Conservation (phyloP, 169 alveolate genomes). For the Blepharisma undulans region DNA sequence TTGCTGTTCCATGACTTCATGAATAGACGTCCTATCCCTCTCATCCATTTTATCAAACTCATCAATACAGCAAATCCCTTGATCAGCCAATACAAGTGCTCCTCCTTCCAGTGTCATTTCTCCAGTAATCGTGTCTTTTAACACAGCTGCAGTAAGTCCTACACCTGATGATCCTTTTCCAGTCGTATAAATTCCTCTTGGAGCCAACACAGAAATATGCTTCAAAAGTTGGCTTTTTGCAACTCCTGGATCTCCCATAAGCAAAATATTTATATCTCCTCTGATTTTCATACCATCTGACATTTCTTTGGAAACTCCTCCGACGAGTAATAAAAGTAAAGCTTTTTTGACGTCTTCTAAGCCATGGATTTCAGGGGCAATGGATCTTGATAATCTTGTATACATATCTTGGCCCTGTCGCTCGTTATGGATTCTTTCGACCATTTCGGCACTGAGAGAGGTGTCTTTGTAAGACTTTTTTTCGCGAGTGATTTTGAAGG, state of each 20-base stretch:
- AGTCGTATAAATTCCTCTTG: slow-evolving; percentile 93
- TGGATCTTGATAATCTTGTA: slow-evolving; percentile 91
- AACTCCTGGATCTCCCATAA: slow-evolving; percentile 99
- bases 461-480: slow-evolving; percentile 84
- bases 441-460: slow-evolving; percentile 52
- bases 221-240: slow-evolving; percentile 96
- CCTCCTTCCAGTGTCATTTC: slow-evolving; percentile 95
- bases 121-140: slow-evolving; percentile 92
- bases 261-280: slow-evolving; percentile 96
- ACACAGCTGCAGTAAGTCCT: slow-evolving; percentile 98
- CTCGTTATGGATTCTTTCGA: slow-evolving; percentile 65
- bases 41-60: slow-evolving; percentile 99
- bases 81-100: slow-evolving; percentile 96
- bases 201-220: slow-evolving; percentile 88
- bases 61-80: slow-evolving; percentile 98
- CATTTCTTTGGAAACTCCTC: slow-evolving; percentile 93
- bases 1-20: slow-evolving; percentile 99
- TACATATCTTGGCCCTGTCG: slow-evolving; percentile 83
- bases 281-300: slow-evolving; percentile 96
- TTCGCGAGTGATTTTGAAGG: slow-evolving; percentile 71
- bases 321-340: slow-evolving; percentile 89
- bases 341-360: slow-evolving; percentile 97
- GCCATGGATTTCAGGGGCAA: slow-evolving; percentile 97
- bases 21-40: slow-evolving; percentile 95
- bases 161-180: slow-evolving; percentile 97